Conservation (phyloP, 805 yeast genomes). For the Pichia scutulata region DNA sequence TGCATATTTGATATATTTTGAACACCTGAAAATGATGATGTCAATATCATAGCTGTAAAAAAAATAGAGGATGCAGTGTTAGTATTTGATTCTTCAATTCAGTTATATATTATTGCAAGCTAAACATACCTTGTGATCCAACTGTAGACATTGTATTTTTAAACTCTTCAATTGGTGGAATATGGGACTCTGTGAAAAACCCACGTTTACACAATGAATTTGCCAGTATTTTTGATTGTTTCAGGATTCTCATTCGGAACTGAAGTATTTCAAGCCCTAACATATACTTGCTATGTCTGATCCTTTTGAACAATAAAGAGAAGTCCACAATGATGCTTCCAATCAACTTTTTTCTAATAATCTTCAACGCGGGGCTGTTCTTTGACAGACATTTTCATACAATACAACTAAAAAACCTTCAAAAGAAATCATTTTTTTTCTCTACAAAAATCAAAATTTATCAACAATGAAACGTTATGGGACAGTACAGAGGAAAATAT, state of each 20-base stretch:
- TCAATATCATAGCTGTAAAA: slow-evolving; percentile 44
- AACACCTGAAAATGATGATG: slow-evolving; percentile 34
- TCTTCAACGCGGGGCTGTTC: neutral
- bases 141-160: slow-evolving; percentile 30
- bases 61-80: slow-evolving; percentile 32
- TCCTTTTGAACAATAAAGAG: too few relatives aligned
- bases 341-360: too few relatives aligned
- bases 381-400: too few relatives aligned
- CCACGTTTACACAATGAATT: neutral
- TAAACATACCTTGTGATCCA: slow-evolving; percentile 29
- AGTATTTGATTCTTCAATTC: slow-evolving; percentile 18
- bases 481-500: neutral
- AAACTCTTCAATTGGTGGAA: slow-evolving; percentile 22
- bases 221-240: neutral
- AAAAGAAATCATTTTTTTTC: neutral
- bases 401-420: too few relatives aligned
- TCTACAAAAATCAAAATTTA: neutral
- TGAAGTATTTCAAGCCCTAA: neutral
- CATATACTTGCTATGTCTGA: neutral
- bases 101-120: too few relatives aligned
- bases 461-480: neutral
- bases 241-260: neutral
- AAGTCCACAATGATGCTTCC: too few relatives aligned
- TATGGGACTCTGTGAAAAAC: slow-evolving; percentile 13
- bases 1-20: slow-evolving; percentile 29